A percentile compares a stretch with the other conserved stretches of the same genome.
Conservation (phyloP, 1,284 basidiomycete species). For the Apiotrichum laibachii region DNA sequence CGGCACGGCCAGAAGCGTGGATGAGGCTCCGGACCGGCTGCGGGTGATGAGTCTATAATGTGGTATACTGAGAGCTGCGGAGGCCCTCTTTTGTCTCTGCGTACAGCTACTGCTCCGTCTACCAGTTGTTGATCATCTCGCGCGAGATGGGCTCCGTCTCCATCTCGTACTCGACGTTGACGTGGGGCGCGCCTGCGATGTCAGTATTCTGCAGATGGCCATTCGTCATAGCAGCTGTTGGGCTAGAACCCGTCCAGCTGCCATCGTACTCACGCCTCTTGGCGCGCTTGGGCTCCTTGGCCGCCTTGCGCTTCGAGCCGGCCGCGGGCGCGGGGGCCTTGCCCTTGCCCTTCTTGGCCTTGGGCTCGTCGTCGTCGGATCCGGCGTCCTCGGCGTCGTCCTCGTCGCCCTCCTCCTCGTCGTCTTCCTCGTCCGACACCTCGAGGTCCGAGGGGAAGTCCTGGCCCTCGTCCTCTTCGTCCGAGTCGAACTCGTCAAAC, state of each 20-base stretch:
- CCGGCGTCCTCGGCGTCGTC: constrained; percentile 34
- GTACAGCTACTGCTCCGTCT: constrained; percentile 11
- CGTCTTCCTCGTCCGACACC: constrained; percentile 44
- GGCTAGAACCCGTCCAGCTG: too few species aligned
- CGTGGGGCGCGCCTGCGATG: constrained; percentile 56
- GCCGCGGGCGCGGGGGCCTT: constrained; percentile 25
- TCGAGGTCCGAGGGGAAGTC: constrained; percentile 50
- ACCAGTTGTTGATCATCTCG: constrained; percentile 54
- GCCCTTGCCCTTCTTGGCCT: constrained; percentile 45
- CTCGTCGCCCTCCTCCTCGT: constrained; percentile 53
- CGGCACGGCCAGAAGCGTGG: not conserved
- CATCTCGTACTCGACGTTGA: constrained; percentile 95
- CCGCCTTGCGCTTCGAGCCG: constrained; percentile 47
- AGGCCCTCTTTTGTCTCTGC: constrained; percentile 2
- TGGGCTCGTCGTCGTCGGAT: constrained; percentile 43
- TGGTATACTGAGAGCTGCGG: constrained; percentile 5
- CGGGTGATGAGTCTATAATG: constrained; percentile 4
- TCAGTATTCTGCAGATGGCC: not conserved
- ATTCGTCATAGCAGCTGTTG: too few species aligned
- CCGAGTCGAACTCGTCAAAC: constrained; percentile 49
- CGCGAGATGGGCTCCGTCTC: constrained; percentile 69
- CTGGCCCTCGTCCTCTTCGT: constrained; percentile 32
- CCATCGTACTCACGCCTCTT: constrained; percentile 36
- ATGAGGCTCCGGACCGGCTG: not conserved
- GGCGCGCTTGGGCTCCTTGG: constrained; percentile 57